Evolutionary conservation across 2,329 filamentous ascomycete species (phyloP).

Genomic region (Scytalidium sp.): DNA sequence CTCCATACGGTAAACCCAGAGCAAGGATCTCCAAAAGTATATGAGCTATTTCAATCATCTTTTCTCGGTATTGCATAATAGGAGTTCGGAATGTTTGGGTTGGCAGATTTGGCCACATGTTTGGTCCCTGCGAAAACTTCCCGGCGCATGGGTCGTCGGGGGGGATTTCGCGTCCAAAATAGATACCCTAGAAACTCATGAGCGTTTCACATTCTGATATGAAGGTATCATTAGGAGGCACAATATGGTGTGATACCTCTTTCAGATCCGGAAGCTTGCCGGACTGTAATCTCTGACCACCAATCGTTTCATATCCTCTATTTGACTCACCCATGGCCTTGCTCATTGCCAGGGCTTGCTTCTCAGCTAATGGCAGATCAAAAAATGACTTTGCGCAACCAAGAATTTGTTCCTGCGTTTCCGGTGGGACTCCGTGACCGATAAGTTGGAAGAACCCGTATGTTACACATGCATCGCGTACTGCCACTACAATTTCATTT

Average conservation of each 20-base stretch:
- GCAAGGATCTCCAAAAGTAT: conserved; percentile 38
- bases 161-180: conserved; percentile 35
- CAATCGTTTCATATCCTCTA: conserved; percentile 45
- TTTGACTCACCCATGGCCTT: conserved; percentile 33
- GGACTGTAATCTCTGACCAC: conserved; percentile 39
- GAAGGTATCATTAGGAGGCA: not conserved
- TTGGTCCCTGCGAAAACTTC: conserved; percentile 36
- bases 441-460: conserved; percentile 51
- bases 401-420: conserved; percentile 36
- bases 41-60: conserved; percentile 31
- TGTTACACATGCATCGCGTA: conserved; percentile 39
- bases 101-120: conserved; percentile 37
- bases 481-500: conserved; percentile 26
- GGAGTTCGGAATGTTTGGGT: conserved; percentile 31
- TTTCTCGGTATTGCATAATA: conserved; percentile 36
- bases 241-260: conserved; percentile 21
- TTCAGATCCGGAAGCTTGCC: conserved; percentile 41
- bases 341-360: conserved; percentile 35
- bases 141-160: conserved; percentile 29
- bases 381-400: conserved; percentile 42
- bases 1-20: conserved; percentile 36
- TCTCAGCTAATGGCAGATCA: conserved; percentile 40
- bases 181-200: conserved; percentile 25
- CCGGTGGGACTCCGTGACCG: conserved; percentile 38
- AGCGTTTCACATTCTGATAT: too few species aligned